Percentiles rank a stretch among this genome's conserved stretches.
Conservation (phyloP, 495 filamentous ascomycete genomes). For the Neurospora intermedia region DNA sequence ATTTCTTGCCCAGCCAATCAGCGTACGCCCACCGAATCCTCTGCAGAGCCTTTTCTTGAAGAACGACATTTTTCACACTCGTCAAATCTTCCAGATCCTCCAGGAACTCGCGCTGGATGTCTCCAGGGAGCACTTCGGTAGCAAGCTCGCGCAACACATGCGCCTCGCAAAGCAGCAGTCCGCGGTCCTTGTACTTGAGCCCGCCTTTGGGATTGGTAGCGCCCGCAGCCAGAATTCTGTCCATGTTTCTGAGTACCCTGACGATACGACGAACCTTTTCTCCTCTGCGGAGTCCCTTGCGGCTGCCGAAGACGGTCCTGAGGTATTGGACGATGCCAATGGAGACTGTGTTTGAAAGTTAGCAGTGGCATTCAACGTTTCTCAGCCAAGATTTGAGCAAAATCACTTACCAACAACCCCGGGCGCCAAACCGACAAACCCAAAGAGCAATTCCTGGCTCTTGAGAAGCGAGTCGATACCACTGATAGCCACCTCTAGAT, state of each 20-base stretch:
- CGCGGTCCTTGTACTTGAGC: conserved; percentile 81
- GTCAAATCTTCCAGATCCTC: conserved; percentile 77
- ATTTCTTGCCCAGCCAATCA: conserved; percentile 47
- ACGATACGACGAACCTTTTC: conserved; percentile 53
- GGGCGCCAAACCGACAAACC: conserved; percentile 86
- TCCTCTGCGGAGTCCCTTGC: conserved; percentile 51
- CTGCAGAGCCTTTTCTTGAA: conserved; percentile 64
- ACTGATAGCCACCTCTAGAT: conserved; percentile 88
- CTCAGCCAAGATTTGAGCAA: background rate
- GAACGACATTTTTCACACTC: conserved; percentile 63
- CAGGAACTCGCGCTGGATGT: conserved; percentile 68
- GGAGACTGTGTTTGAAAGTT: conserved; percentile 42
- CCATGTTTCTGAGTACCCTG: conserved; percentile 69
- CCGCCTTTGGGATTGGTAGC: conserved; percentile 51
- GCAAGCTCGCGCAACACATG: conserved; percentile 65
- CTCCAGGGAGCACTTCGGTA: conserved; percentile 49
- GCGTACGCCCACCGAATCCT: conserved; percentile 82
- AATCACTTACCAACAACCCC: conserved; percentile 51
- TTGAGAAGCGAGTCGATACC: conserved; percentile 89
- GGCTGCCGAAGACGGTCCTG: conserved; percentile 50
- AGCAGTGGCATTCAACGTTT: background rate
- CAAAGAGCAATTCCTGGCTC: conserved; percentile 95
- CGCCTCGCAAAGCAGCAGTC: conserved; percentile 78
- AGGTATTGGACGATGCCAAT: conserved; percentile 67
- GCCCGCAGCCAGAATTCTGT: conserved; percentile 65